phyloP scores from a whole-genome alignment of 2,329 filamentous ascomycete species.

The Calonectria henricotiae region DNA sequence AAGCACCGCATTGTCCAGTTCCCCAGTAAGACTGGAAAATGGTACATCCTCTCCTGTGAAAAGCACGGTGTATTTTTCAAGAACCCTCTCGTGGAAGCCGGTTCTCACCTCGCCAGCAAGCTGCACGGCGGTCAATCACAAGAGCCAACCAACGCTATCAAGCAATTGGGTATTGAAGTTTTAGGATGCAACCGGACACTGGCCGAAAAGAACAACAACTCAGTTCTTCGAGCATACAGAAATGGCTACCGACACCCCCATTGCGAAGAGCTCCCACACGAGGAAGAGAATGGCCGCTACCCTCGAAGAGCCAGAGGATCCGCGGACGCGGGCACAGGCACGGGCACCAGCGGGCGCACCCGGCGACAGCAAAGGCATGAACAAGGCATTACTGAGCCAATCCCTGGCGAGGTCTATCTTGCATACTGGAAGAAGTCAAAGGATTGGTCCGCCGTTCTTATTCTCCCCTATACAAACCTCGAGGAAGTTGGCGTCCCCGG shows the following conservation, averaged over 20 bases:
- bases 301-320: background rate
- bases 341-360: background rate
- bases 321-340: no score
- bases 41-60: conserved; percentile 4
- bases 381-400: background rate
- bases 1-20: conserved; percentile 13
- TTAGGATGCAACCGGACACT: background rate
- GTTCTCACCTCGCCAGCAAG: conserved; percentile 6
- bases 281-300: background rate
- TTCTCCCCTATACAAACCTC: conserved; percentile 19
- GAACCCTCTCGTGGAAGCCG: background rate
- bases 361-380: conserved; percentile 1
- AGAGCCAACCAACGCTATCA: background rate
- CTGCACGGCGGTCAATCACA: background rate
- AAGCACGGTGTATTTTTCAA: conserved; percentile 20
- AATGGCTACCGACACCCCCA: background rate
- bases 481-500: conserved; percentile 6
- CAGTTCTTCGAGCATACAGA: background rate
- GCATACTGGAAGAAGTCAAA: conserved; percentile 30
- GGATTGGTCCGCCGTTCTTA: conserved; percentile 27
- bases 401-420: conserved; percentile 10
- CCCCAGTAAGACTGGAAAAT: background rate
- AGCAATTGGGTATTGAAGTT: conserved; percentile 5
- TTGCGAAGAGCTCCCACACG: background rate
- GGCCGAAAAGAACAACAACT: background rate